phyloP scores from a whole-genome alignment of 495 filamentous ascomycete genomes.

The Penicillium cinerascens region DNA sequence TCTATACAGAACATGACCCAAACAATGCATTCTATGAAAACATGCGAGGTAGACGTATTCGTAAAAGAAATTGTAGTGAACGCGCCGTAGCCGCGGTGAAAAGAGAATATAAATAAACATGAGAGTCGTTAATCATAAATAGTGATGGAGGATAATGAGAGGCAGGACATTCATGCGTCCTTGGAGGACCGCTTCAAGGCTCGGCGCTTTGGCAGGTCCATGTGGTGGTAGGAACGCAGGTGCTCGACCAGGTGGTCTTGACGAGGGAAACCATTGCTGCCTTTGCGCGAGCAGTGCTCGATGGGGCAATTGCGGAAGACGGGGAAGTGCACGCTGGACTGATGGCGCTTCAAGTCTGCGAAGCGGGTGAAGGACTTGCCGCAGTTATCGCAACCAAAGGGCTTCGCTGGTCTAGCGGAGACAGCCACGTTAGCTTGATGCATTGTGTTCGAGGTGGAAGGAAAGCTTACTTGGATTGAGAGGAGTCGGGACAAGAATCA shows the following conservation, averaged over 20 bases:
- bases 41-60: not conserved
- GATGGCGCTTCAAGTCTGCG: slow-evolving; percentile 54
- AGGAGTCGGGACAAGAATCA: slow-evolving; percentile 19
- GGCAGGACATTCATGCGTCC: slow-evolving; percentile 2
- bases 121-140: slow-evolving; percentile 5
- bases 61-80: not conserved
- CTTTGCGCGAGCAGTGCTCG: slow-evolving; percentile 73
- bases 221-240: slow-evolving; percentile 69
- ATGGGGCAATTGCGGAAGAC: slow-evolving; percentile 75
- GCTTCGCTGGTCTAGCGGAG: slow-evolving; percentile 29
- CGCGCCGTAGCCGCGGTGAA: not conserved
- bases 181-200: slow-evolving; percentile 33
- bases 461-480: slow-evolving; percentile 23
- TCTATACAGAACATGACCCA: not conserved
- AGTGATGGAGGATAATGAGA: not conserved
- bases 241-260: slow-evolving; percentile 90
- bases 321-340: slow-evolving; percentile 48
- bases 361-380: slow-evolving; percentile 47
- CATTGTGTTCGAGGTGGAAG: not conserved
- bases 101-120: not conserved
- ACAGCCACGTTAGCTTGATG: slow-evolving; percentile 1
- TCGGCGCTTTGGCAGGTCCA: slow-evolving; percentile 46
- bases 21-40: not conserved
- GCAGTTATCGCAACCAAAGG: slow-evolving; percentile 45
- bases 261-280: slow-evolving; percentile 74